phyloP scores from a whole-genome alignment of 441 rosid genomes.

The Sinapis alba region DNA sequence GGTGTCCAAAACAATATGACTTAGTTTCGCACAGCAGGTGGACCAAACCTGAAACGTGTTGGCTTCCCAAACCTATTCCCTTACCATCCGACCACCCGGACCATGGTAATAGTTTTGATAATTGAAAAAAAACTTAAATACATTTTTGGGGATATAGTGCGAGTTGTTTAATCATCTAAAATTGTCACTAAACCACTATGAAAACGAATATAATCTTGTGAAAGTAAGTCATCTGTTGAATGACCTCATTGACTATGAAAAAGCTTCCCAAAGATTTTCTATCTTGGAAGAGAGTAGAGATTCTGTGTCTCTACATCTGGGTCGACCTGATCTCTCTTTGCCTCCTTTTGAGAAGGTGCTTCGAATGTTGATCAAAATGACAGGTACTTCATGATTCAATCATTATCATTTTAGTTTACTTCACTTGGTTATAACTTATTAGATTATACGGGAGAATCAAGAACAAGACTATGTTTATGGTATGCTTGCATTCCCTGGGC shows the following conservation, averaged over 20 bases:
- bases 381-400: neutral
- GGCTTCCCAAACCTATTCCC: no score
- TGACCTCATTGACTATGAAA: neutral
- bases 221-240: neutral
- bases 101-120: constrained; percentile 19
- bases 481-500: constrained; percentile 91
- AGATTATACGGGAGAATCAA: constrained; percentile 66
- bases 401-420: neutral
- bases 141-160: neutral
- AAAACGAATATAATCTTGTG: neutral
- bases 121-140: neutral
- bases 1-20: no score
- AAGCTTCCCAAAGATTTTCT: neutral
- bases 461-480: constrained; percentile 66
- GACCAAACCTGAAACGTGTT: no score
- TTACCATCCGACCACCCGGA: no score
- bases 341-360: constrained; percentile 5
- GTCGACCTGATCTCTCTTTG: constrained; percentile 36
- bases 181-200: constrained; percentile 8
- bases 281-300: neutral
- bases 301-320: neutral
- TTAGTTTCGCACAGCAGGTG: no score
- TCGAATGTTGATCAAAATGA: neutral
- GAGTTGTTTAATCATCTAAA: neutral
- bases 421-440: constrained; percentile 14